These are phyloP conservation scores for Neolentinus lepideus DNA, from an alignment of 1,284 basidiomycete genomes.

Conservation along the genomic window DNA sequence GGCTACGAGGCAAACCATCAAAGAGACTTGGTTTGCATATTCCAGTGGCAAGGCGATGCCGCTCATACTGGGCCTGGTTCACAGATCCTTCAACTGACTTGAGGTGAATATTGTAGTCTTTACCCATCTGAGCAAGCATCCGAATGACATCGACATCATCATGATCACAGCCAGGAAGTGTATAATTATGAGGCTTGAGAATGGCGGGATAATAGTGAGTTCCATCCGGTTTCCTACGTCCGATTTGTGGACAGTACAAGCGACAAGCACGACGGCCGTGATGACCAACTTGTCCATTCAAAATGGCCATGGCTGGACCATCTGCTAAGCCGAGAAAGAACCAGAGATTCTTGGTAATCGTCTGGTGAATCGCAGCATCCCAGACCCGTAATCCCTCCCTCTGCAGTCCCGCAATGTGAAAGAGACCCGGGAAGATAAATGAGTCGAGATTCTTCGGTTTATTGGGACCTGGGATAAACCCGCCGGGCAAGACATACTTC, in stretches of 20 bases:
- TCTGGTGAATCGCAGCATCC: too few species aligned
- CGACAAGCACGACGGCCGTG: conserved; percentile 22
- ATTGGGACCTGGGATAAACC: conserved; percentile 11
- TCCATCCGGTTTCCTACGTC: conserved; percentile 15
- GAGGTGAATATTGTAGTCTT: background rate
- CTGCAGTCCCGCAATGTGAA: conserved; percentile 20
- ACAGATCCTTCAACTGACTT: background rate
- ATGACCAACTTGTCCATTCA: conserved; percentile 27
- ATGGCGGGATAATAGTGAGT: conserved; percentile 17
- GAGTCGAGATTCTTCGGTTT: conserved; percentile 10
- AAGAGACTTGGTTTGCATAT: conserved; percentile 6
- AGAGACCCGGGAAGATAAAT: conserved; percentile 12
- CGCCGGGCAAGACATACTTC: conserved; percentile 6
- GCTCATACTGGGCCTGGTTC: background rate
- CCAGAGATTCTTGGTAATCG: conserved; percentile 12
- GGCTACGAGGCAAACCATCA: conserved; percentile 4
- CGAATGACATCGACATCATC: background rate
- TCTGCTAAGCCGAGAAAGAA: conserved; percentile 24
- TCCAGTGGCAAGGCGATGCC: conserved; percentile 1
- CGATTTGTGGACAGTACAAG: conserved; percentile 18
- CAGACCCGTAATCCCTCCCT: conserved; percentile 3
- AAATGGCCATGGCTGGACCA: conserved; percentile 19
- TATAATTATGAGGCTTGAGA: conserved; percentile 6
- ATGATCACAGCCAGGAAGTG: conserved; percentile 1
- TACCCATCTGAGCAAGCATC: background rate